Conservation (phyloP, 805 yeast species). For the Candida odintsovae region DNA sequence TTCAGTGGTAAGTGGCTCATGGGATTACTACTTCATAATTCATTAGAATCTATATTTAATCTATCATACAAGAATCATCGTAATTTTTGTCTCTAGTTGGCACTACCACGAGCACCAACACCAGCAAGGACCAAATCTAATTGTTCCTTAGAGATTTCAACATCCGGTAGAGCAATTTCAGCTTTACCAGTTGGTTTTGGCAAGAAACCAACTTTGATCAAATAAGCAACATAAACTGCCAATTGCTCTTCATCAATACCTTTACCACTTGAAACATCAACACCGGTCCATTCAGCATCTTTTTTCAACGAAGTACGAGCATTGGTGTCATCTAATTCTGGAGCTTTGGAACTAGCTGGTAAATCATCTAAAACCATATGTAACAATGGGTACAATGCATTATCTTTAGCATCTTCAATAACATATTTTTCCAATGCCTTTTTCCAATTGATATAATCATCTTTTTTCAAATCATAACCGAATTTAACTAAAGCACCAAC, state of each 20-base stretch:
- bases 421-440: constrained; percentile 69
- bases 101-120: constrained; percentile 71
- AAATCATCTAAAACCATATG: constrained; percentile 92
- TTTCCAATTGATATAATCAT: constrained; percentile 78
- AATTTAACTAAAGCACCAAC: constrained; percentile 56
- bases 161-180: constrained; percentile 44
- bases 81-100: constrained; percentile 23
- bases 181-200: constrained; percentile 50
- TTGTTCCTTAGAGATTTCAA: constrained; percentile 51
- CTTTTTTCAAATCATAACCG: constrained; percentile 64
- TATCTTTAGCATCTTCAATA: constrained; percentile 65
- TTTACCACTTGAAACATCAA: constrained; percentile 60
- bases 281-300: constrained; percentile 60
- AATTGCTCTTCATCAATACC: constrained; percentile 68
- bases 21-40: no score
- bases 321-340: constrained; percentile 86
- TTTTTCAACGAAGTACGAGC: constrained; percentile 61
- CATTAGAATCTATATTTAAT: background rate
- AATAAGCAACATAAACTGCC: constrained; percentile 75
- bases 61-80: background rate
- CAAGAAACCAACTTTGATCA: constrained; percentile 75
- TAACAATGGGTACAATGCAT: constrained; percentile 86
- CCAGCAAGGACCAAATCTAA: constrained; percentile 54
- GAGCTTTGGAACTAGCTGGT: constrained; percentile 89
- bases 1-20: no score